Evolutionary conservation across 164 flowering plant species (phyloP).

Genomic region (Cinnamomum chago): DNA sequence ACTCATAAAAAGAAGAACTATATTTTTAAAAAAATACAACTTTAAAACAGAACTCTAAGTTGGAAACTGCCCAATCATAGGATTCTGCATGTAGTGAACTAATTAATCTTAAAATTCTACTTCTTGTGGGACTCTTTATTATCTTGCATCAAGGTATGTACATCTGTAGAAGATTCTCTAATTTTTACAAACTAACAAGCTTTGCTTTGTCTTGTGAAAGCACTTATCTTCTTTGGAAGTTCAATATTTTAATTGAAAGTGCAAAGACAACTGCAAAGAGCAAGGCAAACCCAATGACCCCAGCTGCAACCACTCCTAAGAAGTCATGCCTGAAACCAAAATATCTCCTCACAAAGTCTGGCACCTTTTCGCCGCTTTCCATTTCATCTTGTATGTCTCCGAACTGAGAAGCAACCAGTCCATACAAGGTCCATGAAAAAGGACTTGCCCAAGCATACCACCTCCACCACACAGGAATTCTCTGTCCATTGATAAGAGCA

Average conservation of each 20-base stretch:
- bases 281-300: conserved; percentile 30
- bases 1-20: too few relatives aligned
- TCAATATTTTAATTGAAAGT: conserved; percentile 42
- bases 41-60: too few relatives aligned
- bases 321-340: conserved; percentile 44
- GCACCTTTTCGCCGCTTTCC: conserved; percentile 19
- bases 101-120: too few relatives aligned
- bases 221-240: conserved; percentile 48
- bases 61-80: too few relatives aligned
- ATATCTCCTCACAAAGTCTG: conserved; percentile 26
- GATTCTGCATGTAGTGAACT: too few relatives aligned
- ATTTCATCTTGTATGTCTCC: conserved; percentile 24
- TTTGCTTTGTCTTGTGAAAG: conserved; percentile 4
- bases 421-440: conserved; percentile 54
- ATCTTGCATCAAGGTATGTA: too few relatives aligned
- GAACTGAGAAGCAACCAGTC: conserved; percentile 36
- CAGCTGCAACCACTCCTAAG: conserved; percentile 34
- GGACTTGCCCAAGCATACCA: conserved; percentile 62
- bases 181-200: too few relatives aligned
- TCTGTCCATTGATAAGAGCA: conserved; percentile 15
- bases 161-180: too few relatives aligned
- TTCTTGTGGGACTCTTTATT: too few relatives aligned
- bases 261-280: conserved; percentile 50
- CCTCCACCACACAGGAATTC: conserved; percentile 42
- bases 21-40: too few relatives aligned